A percentile compares a stretch with the other conserved stretches of the same genome.
These are phyloP conservation scores for Phaseolus coccineus DNA, from an alignment of 331 rosid species.

Conservation along the genomic window DNA sequence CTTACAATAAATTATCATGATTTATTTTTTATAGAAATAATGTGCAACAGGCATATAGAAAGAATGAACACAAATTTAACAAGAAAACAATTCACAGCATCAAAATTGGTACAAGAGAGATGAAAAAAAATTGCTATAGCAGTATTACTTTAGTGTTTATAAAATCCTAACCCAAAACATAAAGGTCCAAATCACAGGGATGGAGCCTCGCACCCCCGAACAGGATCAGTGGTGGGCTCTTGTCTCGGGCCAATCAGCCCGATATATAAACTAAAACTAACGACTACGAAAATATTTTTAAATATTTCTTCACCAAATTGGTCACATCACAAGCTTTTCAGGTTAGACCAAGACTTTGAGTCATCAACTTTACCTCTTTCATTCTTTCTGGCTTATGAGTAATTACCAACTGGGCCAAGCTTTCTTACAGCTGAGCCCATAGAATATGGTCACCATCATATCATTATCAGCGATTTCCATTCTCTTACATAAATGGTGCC, in stretches of 20 bases:
- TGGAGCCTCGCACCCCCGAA: not conserved
- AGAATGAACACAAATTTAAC: not conserved
- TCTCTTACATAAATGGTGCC: not conserved
- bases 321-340: not conserved
- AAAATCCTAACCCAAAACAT: not conserved
- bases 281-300: not conserved
- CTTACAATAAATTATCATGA: constrained; percentile 6
- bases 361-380: constrained; percentile 1
- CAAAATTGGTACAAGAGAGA: not conserved
- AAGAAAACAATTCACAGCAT: not conserved
- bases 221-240: not conserved
- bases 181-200: not conserved
- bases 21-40: not conserved
- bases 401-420: constrained; percentile 7
- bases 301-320: not conserved
- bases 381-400: constrained; percentile 15
- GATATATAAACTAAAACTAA: not conserved
- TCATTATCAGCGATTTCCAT: not conserved
- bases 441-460: constrained; percentile 15
- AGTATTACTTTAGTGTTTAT: too few relatives aligned
- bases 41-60: not conserved
- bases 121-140: not conserved
- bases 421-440: constrained; percentile 16
- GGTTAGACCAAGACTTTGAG: not conserved
- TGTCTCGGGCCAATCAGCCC: not conserved